These are phyloP conservation scores for Sporothrix pallida DNA, from an alignment of 2,329 filamentous ascomycete genomes.

Conservation along the genomic window DNA sequence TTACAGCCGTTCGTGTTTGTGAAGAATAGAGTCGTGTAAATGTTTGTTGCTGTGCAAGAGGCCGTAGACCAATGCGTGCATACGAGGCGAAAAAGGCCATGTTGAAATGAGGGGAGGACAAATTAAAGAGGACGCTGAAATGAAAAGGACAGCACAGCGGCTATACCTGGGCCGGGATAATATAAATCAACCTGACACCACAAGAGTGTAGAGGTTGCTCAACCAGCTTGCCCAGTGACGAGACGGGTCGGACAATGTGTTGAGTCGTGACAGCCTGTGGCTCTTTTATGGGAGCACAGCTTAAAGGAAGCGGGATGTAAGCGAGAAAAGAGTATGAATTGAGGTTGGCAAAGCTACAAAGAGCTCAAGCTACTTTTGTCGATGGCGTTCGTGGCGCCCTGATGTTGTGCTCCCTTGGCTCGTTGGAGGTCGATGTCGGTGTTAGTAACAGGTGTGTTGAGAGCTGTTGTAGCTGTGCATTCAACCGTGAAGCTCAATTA, in stretches of 20 bases:
- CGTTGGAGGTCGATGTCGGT: background rate
- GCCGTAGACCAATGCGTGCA: constrained; percentile 23
- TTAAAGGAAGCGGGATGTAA: too few relatives aligned
- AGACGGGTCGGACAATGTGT: constrained; percentile 7
- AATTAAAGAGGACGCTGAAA: background rate
- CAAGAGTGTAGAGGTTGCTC: background rate
- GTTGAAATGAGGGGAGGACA: background rate
- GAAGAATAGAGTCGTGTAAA: background rate
- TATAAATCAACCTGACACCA: constrained; percentile 11
- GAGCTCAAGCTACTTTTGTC: background rate
- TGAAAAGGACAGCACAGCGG: constrained; percentile 17
- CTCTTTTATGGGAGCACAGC: too few relatives aligned
- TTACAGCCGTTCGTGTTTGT: background rate
- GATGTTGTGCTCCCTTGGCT: constrained; percentile 1
- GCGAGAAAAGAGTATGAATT: too few relatives aligned
- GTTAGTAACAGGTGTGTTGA: background rate
- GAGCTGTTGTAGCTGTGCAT: background rate
- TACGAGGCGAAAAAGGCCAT: constrained; percentile 17
- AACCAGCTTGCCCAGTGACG: too few relatives aligned
- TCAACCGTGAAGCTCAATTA: background rate
- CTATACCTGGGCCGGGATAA: background rate
- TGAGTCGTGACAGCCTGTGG: background rate
- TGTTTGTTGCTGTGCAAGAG: background rate
- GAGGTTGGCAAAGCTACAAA: background rate
- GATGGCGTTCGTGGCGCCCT: too few relatives aligned